Base-by-base conservation (phyloP, 345 rosid species). In the Citrus glauca region DNA sequence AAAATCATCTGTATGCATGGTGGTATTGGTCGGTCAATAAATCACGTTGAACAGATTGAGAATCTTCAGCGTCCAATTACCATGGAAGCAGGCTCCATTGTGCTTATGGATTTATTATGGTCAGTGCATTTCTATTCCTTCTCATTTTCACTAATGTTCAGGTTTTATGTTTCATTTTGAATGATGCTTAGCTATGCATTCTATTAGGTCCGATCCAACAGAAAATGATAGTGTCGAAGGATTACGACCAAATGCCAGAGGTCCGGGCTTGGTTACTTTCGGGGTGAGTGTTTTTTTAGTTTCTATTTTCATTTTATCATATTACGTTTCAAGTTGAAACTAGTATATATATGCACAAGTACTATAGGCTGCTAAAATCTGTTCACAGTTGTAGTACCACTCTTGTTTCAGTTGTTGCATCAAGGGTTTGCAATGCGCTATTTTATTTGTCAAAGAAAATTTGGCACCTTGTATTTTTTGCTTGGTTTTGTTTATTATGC, bases 201-300 rank as follows among this genome's bases (percentile, higher is more conserved):
- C 33, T 71, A 48, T 40, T 82, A 96, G 99, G 99, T 96, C 99
- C 25, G 99, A 94, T 84, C 99, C 99, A 71, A 96, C 98, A 4
- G 99, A 96, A 85, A 96, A 96, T 84, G 99, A 96, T 76, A 96
- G 99, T n/a, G 99, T 96, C 65, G 99, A 94, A 88, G 99, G 99
- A 71, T 84, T 96, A 82, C 82, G 98, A 66, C 98, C 98, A 63
- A 96, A 96, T 89, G 98, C 99, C 70, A 94, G 98, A 85, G 99
- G 99, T 76, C 98, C 99, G 40, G 98, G 99, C 55, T 85, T 94
- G 86, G 98, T 96, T 77, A 96, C 98, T 42, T 96, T 94, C 22
- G 99, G 99, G 91, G 99, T 96, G 80, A 86, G 97, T 89, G 53
- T 61, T 64, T 24, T 72, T 59, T n/a, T 57, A 11, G 45, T 82